Evolutionary conservation across 2,329 filamentous ascomycete species (phyloP), one percentile per base, ranked within the genome.

Genomic region (Harringtonia lauricola): DNA sequence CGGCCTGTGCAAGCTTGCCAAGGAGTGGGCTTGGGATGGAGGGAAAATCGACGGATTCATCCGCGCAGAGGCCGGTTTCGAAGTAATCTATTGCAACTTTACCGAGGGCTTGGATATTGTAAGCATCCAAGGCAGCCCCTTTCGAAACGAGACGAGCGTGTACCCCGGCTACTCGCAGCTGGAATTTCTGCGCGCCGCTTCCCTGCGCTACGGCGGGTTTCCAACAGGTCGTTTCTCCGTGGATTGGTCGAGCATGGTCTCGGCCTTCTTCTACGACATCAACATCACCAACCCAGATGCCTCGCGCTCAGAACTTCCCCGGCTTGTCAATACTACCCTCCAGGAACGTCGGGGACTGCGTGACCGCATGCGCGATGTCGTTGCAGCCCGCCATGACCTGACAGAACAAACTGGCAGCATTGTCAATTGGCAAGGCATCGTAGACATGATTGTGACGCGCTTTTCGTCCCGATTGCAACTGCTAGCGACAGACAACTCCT

Each of bases 41-140:
- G 39, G 48, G 13, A 60, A 62, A 14, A 63, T 83, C n/a, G 75
- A 84, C 52, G 79, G 78, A 0, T 64, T 84, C 19, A 59, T 86
- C 2, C 71, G 81, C 12, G 80, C 80, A 70, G 82, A 86, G 54
- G 70, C 71, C 17, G 82, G 82, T 0, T 85, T 85, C 50, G 82
- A 86, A 57, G 67, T 83, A 42, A 81, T 86, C 40, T 64, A 81
- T 18, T 86, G 81, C 56, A 64, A 79, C 42, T 86, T 86, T 37
- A 50, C 52, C 10, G 50, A 61, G 3, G 66, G 66, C 1, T 48
- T 75, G 12, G 55, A 63, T 17, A 53, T 63, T 18, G 47, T 67
- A 1, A 57, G 57, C 5, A 55, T 59, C 21, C 47, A 43, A 13
- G 26, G 38, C 14, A 42, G 41, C 28, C 38, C 51, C 21, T 34